Base-by-base conservation (phyloP, 2,329 filamentous ascomycete species). In the Penicillium sp. region DNA sequence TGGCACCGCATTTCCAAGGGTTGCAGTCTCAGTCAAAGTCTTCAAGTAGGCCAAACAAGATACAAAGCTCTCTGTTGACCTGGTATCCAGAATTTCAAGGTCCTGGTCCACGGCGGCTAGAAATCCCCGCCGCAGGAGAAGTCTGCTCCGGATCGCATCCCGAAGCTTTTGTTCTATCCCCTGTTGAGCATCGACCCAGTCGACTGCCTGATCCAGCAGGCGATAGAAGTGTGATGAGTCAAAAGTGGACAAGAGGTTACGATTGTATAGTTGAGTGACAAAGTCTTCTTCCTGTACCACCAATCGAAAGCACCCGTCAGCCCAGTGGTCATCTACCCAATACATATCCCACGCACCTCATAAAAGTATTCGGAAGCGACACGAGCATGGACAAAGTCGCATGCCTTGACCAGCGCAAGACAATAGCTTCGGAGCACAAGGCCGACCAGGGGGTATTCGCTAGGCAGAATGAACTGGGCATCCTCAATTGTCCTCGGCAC, bases 311-410 rank as follows among this genome's bases (percentile, higher is more conserved):
- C 37, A 53, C 53, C 16, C 19, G 58, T 70, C 63, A 71, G 70
- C 53, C 52, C 37, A 19, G 33, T 33, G 35, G 37, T 14, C 10
- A 19, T 62, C 19, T 45, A 43, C 46, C 48, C 26, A 28, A 53
- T 52, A 49, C 25, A 5, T 5, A 45, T 19, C 22, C 33, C 33
- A 74, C 80, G 65, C 75, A 91, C 91, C 84, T 99, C 95, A 70
- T 94, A 98, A 73, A 89, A 97, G 68, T 96, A 89, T 74, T 97
- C 91, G n/a, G 84, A 83, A 57, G 87, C 88, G 63, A 98, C 89
- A 49, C 88, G 86, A 53, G 88, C 83, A 64, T 95, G 91, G 13
- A 96, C 91, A 68, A 87, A 87, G 64, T 88, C 87, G 72, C 93
- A 97, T 25, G 88, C 87, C 74, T 97, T 97, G 60, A 97, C 81